phyloP scores from a whole-genome alignment of 2,329 filamentous ascomycete genomes.

The Alternaria arbusti region DNA sequence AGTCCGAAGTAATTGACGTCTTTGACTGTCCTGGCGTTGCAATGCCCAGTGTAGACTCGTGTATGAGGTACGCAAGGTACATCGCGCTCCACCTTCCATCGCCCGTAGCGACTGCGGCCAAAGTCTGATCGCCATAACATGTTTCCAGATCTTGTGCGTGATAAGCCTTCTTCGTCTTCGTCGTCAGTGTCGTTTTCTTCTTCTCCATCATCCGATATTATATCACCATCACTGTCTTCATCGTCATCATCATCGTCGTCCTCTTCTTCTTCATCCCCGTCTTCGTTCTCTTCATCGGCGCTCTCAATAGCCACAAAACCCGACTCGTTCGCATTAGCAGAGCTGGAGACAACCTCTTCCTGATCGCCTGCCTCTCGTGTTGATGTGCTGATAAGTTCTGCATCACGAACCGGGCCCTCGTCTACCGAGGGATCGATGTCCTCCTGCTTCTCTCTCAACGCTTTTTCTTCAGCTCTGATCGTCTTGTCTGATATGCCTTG shows the following conservation, averaged over 20 bases:
- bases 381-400: slow-evolving; percentile 30
- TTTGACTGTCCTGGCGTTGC: slow-evolving; percentile 71
- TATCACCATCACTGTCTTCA: slow-evolving; percentile 37
- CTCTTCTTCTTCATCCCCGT: slow-evolving; percentile 43
- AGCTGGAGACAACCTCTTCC: slow-evolving; percentile 7
- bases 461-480: slow-evolving; percentile 52
- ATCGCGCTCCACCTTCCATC: slow-evolving; percentile 60
- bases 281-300: slow-evolving; percentile 26
- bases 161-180: slow-evolving; percentile 40
- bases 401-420: slow-evolving; percentile 50
- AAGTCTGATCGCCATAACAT: slow-evolving; percentile 59
- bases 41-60: slow-evolving; percentile 67
- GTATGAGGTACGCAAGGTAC: slow-evolving; percentile 64
- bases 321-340: slow-evolving; percentile 2
- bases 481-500: slow-evolving; percentile 53
- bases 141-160: slow-evolving; percentile 45
- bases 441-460: slow-evolving; percentile 49
- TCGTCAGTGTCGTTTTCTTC: slow-evolving; percentile 40
- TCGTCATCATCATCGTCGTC: slow-evolving; percentile 16
- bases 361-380: slow-evolving; percentile 15
- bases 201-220: slow-evolving; percentile 31
- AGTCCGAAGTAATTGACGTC: slow-evolving; percentile 73
- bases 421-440: slow-evolving; percentile 57
- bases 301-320: not conserved
- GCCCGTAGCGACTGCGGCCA: slow-evolving; percentile 51